Conservation (phyloP, 2,329 filamentous ascomycete genomes). For the Ceratocystis alfenasii region DNA sequence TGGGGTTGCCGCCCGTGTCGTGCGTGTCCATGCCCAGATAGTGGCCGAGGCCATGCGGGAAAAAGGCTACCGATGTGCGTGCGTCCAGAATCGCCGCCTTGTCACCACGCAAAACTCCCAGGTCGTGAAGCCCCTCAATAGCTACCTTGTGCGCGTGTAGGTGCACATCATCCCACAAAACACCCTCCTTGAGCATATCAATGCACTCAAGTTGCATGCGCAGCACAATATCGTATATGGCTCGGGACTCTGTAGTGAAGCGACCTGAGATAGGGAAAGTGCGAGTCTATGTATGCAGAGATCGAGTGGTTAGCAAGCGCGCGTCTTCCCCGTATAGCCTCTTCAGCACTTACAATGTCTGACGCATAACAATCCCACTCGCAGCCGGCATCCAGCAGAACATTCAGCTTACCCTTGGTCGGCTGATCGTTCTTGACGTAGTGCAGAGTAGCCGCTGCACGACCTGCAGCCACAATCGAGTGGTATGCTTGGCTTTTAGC, state of each 20-base stretch:
- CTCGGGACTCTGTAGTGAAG: slow-evolving; percentile 56
- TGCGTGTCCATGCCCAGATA: slow-evolving; percentile 90
- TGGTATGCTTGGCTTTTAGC: slow-evolving; percentile 78
- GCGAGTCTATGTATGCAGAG: slow-evolving; percentile 47
- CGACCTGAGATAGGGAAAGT: slow-evolving; percentile 71
- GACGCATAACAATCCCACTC: slow-evolving; percentile 64
- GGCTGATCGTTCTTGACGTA: slow-evolving; percentile 70
- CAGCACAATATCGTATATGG: slow-evolving; percentile 73
- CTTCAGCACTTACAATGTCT: slow-evolving; percentile 42
- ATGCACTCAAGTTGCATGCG: slow-evolving; percentile 78
- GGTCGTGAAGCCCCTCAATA: slow-evolving; percentile 61
- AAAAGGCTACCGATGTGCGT: slow-evolving; percentile 77
- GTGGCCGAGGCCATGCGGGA: slow-evolving; percentile 83
- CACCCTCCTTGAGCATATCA: slow-evolving; percentile 57
- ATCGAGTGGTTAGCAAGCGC: slow-evolving; percentile 1
- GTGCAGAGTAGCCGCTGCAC: slow-evolving; percentile 73
- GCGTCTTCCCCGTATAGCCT: background rate
- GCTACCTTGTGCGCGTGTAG: slow-evolving; percentile 67
- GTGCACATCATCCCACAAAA: slow-evolving; percentile 73
- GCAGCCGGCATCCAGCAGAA: slow-evolving; percentile 74
- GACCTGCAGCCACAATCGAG: slow-evolving; percentile 70
- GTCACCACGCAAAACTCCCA: slow-evolving; percentile 61
- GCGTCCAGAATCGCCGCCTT: slow-evolving; percentile 61
- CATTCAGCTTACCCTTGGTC: slow-evolving; percentile 58
- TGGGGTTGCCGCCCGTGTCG: slow-evolving; percentile 67